phyloP scores from a whole-genome alignment of 768 basidiomycete genomes.

The Pulveroboletus frians region DNA sequence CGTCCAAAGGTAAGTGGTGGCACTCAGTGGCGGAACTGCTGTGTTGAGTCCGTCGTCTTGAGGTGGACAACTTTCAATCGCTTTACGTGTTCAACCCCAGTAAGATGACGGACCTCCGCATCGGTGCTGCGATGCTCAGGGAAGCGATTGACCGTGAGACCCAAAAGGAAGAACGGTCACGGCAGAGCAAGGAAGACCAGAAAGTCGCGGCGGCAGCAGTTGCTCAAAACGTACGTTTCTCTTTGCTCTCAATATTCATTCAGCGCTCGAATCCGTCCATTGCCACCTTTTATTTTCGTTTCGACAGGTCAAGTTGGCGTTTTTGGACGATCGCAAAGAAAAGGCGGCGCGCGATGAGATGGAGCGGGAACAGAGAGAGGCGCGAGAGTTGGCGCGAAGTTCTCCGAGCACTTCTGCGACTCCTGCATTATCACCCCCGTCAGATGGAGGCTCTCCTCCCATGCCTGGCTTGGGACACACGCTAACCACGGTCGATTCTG shows the following conservation, averaged over 20 bases:
- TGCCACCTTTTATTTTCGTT: not conserved
- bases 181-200: slow-evolving; percentile 47
- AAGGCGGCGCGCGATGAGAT: slow-evolving; percentile 52
- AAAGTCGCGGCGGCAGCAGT: slow-evolving; percentile 54
- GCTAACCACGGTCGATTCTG: slow-evolving; percentile 7
- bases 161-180: slow-evolving; percentile 42
- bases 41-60: not conserved
- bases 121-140: slow-evolving; percentile 60
- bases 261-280: not conserved
- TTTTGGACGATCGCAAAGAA: slow-evolving; percentile 68
- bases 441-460: not conserved
- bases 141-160: slow-evolving; percentile 55
- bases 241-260: not conserved
- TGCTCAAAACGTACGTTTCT: slow-evolving; percentile 46
- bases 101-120: slow-evolving; percentile 49
- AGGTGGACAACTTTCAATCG: slow-evolving; percentile 73
- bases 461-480: slow-evolving; percentile 28
- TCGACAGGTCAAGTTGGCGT: slow-evolving; percentile 67
- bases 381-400: slow-evolving; percentile 30
- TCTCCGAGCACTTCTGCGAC: not conserved
- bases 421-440: not conserved
- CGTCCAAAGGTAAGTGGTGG: slow-evolving; percentile 50
- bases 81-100: slow-evolving; percentile 58
- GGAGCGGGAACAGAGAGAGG: slow-evolving; percentile 49
- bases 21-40: not conserved